A percentile compares a stretch with the other conserved stretches of the same genome.
phyloP scores from a whole-genome alignment of 768 basidiomycete genomes.

The Leccinellum albellum region DNA sequence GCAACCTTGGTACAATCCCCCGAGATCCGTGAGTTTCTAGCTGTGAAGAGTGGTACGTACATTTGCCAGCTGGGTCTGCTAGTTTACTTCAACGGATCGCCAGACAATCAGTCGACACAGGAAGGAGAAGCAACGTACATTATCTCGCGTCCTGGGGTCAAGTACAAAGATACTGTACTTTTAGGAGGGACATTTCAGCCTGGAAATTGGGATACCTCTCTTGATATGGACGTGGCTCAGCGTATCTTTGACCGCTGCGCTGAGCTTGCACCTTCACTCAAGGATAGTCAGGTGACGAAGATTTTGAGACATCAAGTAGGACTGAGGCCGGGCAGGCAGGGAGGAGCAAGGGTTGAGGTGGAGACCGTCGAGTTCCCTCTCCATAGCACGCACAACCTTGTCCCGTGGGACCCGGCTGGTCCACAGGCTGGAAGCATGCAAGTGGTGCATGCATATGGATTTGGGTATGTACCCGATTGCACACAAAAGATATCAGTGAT shows the following conservation, averaged over 20 bases:
- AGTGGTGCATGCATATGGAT: slow-evolving; percentile 60
- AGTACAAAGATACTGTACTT: slow-evolving; percentile 43
- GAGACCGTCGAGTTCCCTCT: slow-evolving; percentile 40
- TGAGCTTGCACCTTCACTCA: slow-evolving; percentile 34
- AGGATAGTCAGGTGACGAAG: slow-evolving; percentile 33
- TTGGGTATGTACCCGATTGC: slow-evolving; percentile 38
- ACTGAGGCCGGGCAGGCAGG: slow-evolving; percentile 51
- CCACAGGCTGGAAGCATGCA: slow-evolving; percentile 22
- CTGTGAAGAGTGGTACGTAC: slow-evolving; percentile 24
- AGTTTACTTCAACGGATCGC: neutral
- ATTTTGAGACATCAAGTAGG: slow-evolving; percentile 56
- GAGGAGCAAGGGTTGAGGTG: slow-evolving; percentile 54
- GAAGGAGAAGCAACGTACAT: slow-evolving; percentile 47
- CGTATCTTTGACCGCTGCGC: slow-evolving; percentile 48
- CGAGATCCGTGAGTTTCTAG: slow-evolving; percentile 42
- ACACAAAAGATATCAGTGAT: neutral
- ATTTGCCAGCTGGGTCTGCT: neutral
- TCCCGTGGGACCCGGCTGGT: slow-evolving; percentile 15
- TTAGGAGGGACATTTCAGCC: slow-evolving; percentile 55
- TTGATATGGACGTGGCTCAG: slow-evolving; percentile 38
- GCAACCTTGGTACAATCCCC: slow-evolving; percentile 74
- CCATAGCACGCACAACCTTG: slow-evolving; percentile 14
- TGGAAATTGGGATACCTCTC: slow-evolving; percentile 49
- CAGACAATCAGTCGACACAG: slow-evolving; percentile 12
- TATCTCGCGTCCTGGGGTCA: slow-evolving; percentile 53